Evolutionary conservation across 331 rosid genomes (phyloP), one percentile per base, ranked within the genome.

Genomic region (Rosa hybrid): DNA sequence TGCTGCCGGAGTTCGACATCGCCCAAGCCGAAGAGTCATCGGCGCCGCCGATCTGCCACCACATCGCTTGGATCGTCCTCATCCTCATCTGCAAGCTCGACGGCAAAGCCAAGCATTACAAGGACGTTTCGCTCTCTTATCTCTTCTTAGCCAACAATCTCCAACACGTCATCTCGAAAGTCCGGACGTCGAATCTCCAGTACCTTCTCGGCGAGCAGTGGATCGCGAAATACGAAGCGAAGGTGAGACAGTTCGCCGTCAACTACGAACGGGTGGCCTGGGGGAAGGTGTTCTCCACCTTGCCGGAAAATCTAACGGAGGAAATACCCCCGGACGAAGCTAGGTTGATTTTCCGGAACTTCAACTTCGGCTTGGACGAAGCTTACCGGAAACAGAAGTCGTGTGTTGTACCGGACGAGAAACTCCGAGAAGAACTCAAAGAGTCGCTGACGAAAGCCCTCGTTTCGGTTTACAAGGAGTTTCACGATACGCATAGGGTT

Each of bases 41-140:
- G 17, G 54, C 49, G 14, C 62, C 88, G 42, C 80, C 72, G 2
- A 59, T 88, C 6, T 82, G 90, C 0, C 25, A 27, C 42, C 77
- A 81, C 4, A 53, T 92, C 18, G 88, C 89, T 9, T 81, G 97
- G 91, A 71, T 92, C 1, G 77, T 94, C 70, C 84, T 89, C 38
- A 87, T 87, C 49, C 93, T 94, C 39, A 74, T 87, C 39, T 92
- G 96, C 76, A 92, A 92, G 80, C 91, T 94, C 30, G 96, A 94
- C 81, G 72, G 80, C 42, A 88, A 85, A 76, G 86, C 94, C 8
- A 83, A 86, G 83, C 85, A 87, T 14, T 86, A 77, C 85, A 86
- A 89, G 71, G 92, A 89, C 85, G 76, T 77, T 20, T 88, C 93
- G 0, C 63, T 85, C 4, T 85, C 93, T 12, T 87, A 89, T 76